Conservation (phyloP, 2,329 filamentous ascomycete species). For the Xylariomycetidae sp. region DNA sequence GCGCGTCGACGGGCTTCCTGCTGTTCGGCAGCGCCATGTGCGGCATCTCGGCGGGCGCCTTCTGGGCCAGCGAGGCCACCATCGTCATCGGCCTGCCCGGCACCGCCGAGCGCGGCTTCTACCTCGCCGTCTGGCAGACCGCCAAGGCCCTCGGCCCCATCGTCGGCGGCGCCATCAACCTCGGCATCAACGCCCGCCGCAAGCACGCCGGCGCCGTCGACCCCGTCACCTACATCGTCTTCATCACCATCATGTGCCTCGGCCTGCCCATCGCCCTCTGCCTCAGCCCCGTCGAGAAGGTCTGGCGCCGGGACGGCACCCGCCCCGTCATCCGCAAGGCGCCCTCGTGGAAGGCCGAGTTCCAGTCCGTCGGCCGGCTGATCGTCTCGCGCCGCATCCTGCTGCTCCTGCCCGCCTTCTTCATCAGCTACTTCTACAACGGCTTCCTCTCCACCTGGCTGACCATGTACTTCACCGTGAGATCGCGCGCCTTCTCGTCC, state of each 20-base stretch:
- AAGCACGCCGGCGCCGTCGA: conserved; percentile 16
- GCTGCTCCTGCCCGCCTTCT: conserved; percentile 27
- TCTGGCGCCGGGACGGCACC: conserved; percentile 26
- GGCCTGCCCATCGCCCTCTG: conserved; percentile 25
- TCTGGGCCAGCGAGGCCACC: conserved; percentile 64
- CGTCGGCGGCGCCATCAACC: conserved; percentile 43
- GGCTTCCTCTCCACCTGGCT: conserved; percentile 26
- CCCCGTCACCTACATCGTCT: conserved; percentile 24
- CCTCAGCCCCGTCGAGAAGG: conserved; percentile 25
- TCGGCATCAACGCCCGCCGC: conserved; percentile 36
- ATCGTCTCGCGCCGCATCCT: conserved; percentile 22
- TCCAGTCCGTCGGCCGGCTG: conserved; percentile 21
- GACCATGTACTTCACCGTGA: conserved; percentile 27
- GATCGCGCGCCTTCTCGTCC: conserved; percentile 26
- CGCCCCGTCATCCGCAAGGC: conserved; percentile 19
- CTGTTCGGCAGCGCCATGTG: conserved; percentile 56
- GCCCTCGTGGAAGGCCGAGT: conserved; percentile 22
- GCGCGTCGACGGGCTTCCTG: conserved; percentile 56
- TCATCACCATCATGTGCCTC: conserved; percentile 28
- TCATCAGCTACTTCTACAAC: conserved; percentile 30
- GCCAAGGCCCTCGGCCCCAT: conserved; percentile 36
- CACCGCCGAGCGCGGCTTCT: conserved; percentile 51
- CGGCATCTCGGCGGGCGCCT: conserved; percentile 58
- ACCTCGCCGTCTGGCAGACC: conserved; percentile 45
- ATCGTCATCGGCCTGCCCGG: conserved; percentile 61